A percentile compares a stretch with the other conserved stretches of the same genome.
Evolutionary conservation across 345 rosid species (phyloP).

Genomic region (Citrus glauca): DNA sequence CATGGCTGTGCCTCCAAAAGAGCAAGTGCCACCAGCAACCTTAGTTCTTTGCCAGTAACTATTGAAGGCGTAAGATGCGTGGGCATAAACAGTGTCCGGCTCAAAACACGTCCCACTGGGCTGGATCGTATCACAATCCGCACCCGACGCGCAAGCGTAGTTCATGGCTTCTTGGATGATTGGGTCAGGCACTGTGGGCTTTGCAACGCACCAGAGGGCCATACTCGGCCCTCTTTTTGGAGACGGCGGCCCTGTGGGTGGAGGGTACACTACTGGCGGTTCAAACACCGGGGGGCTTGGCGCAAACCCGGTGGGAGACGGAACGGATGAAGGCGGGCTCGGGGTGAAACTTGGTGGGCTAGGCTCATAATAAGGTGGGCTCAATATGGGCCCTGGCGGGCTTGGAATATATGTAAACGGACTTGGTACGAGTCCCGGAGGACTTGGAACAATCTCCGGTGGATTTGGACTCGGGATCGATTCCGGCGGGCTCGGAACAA

Average conservation of each 20-base stretch:
- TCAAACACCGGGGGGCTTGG: slow-evolving; percentile 50
- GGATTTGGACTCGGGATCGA: slow-evolving; percentile 21
- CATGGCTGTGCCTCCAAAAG: slow-evolving; percentile 92
- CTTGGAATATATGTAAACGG: slow-evolving; percentile 25
- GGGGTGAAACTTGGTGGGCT: slow-evolving; percentile 31
- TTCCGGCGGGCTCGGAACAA: slow-evolving; percentile 7
- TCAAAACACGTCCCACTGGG: slow-evolving; percentile 65
- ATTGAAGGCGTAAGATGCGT: slow-evolving; percentile 89
- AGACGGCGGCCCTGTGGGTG: slow-evolving; percentile 68
- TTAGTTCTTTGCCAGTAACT: slow-evolving; percentile 92
- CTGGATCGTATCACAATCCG: slow-evolving; percentile 71
- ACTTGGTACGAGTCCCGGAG: slow-evolving; percentile 23
- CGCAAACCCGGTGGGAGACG: slow-evolving; percentile 33
- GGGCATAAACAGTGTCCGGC: slow-evolving; percentile 74
- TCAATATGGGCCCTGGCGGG: slow-evolving; percentile 23
- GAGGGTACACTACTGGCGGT: slow-evolving; percentile 82
- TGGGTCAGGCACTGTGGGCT: slow-evolving; percentile 93
- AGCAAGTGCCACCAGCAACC: slow-evolving; percentile 69
- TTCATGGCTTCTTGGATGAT: slow-evolving; percentile 93
- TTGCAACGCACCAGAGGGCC: slow-evolving; percentile 88
- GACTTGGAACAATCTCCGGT: slow-evolving; percentile 26
- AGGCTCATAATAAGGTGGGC: slow-evolving; percentile 43
- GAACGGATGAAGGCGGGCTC: slow-evolving; percentile 27
- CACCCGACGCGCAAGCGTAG: slow-evolving; percentile 88
- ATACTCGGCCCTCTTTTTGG: slow-evolving; percentile 32